phyloP scores from a whole-genome alignment of 441 rosid species.

The Hura crepitans region DNA sequence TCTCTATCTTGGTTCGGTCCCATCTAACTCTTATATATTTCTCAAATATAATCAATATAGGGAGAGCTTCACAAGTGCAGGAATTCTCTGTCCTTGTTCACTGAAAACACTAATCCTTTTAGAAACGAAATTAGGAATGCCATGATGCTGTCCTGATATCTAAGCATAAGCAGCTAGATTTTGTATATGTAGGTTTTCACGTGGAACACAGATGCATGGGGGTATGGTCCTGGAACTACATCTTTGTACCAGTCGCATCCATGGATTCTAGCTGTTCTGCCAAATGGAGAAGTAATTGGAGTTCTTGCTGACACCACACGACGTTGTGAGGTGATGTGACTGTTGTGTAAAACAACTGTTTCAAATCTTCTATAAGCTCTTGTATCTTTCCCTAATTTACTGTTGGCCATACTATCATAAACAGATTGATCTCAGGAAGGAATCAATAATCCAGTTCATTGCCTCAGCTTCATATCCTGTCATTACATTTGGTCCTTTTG shows the following conservation, averaged over 20 bases:
- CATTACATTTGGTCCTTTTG: conserved; percentile 84
- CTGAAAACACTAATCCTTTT: background rate
- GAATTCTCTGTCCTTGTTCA: background rate
- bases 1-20: background rate
- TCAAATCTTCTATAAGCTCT: conserved; percentile 5
- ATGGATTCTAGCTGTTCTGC: conserved; percentile 86
- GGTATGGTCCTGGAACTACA: conserved; percentile 81
- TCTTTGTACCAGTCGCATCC: conserved; percentile 98
- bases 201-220: conserved; percentile 91
- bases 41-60: background rate
- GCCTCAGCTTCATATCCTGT: conserved; percentile 67
- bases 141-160: background rate
- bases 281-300: conserved; percentile 81
- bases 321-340: conserved; percentile 71
- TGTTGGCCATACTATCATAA: conserved; percentile 20
- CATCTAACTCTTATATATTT: background rate
- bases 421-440: conserved; percentile 87
- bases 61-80: background rate
- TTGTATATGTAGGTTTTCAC: conserved; percentile 60
- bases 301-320: conserved; percentile 89
- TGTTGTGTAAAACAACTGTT: conserved; percentile 6
- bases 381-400: conserved; percentile 14
- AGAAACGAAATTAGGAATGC: background rate
- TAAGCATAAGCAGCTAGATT: background rate
- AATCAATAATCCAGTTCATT: conserved; percentile 45